These are phyloP conservation scores for Tetradesmus lagerheimii DNA, from an alignment of 139 green algal genomes.

Conservation along the genomic window DNA sequence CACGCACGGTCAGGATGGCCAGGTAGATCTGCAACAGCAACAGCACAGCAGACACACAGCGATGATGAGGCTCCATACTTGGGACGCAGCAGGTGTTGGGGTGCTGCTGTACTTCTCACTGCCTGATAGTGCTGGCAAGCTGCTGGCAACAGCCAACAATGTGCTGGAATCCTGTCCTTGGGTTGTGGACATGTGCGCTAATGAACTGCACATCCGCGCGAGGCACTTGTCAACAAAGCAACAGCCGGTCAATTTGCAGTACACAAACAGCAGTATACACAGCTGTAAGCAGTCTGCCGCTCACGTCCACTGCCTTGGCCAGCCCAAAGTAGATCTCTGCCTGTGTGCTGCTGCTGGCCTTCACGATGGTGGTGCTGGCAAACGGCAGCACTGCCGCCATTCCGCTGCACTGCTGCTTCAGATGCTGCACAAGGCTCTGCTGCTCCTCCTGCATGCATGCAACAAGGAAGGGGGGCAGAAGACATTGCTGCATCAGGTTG, in stretches of 20 bases:
- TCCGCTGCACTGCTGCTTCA: slow-evolving; percentile 20
- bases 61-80: too few relatives aligned
- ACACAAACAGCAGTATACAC: neutral
- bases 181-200: too few relatives aligned
- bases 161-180: too few relatives aligned
- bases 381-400: slow-evolving; percentile 36
- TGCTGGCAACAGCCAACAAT: neutral
- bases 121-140: neutral
- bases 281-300: neutral
- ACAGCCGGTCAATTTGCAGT: too few relatives aligned
- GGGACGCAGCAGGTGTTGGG: too few relatives aligned
- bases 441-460: neutral
- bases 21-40: slow-evolving; percentile 60
- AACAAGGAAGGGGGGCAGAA: too few relatives aligned
- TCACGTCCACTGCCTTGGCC: slow-evolving; percentile 67
- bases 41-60: neutral
- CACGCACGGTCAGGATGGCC: slow-evolving; percentile 60
- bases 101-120: too few relatives aligned
- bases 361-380: slow-evolving; percentile 40
- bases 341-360: slow-evolving; percentile 40
- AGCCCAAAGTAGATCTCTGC: slow-evolving; percentile 62
- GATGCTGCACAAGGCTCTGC: slow-evolving; percentile 22
- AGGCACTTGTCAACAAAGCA: too few relatives aligned
- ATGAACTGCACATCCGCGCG: too few relatives aligned
- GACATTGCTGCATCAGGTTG: too few relatives aligned